A percentile compares a stretch with the other conserved stretches of the same genome.
phyloP scores from a whole-genome alignment of 495 filamentous ascomycete species.

The Trichoderma orchidacearum region DNA sequence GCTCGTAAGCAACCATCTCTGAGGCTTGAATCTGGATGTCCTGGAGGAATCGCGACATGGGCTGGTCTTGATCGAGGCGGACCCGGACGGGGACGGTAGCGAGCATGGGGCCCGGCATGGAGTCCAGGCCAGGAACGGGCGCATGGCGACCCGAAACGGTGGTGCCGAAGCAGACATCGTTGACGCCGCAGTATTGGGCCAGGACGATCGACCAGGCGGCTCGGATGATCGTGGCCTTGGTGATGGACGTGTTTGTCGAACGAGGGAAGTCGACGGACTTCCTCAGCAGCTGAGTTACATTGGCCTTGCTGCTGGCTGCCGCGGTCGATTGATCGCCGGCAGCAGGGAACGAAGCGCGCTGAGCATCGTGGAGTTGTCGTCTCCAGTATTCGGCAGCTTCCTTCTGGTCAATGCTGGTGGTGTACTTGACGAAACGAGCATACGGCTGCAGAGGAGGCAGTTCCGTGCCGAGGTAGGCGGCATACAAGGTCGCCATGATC shows the following conservation, averaged over 20 bases:
- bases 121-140: conserved; percentile 27
- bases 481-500: neutral
- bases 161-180: conserved; percentile 34
- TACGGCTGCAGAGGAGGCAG: neutral
- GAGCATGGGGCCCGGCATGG: conserved; percentile 39
- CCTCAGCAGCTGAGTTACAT: neutral
- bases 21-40: conserved; percentile 18
- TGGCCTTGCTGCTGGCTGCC: neutral
- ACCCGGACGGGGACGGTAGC: conserved; percentile 43
- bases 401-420: neutral
- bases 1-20: conserved; percentile 28
- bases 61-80: conserved; percentile 1
- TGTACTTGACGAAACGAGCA: neutral
- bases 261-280: neutral
- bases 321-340: neutral
- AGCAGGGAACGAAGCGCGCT: conserved; percentile 10
- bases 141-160: conserved; percentile 33
- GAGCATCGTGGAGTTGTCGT: conserved; percentile 11
- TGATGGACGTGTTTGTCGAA: conserved; percentile 4
- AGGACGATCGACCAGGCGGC: conserved; percentile 30
- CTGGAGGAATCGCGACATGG: conserved; percentile 6
- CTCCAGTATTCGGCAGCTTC: conserved; percentile 3
- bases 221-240: conserved; percentile 29
- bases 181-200: conserved; percentile 18
- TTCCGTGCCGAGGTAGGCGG: neutral